Evolutionary conservation across 768 basidiomycete genomes (phyloP), one percentile per base, ranked within the genome.

Genomic region (Gloeopeniophorella convolvens): DNA sequence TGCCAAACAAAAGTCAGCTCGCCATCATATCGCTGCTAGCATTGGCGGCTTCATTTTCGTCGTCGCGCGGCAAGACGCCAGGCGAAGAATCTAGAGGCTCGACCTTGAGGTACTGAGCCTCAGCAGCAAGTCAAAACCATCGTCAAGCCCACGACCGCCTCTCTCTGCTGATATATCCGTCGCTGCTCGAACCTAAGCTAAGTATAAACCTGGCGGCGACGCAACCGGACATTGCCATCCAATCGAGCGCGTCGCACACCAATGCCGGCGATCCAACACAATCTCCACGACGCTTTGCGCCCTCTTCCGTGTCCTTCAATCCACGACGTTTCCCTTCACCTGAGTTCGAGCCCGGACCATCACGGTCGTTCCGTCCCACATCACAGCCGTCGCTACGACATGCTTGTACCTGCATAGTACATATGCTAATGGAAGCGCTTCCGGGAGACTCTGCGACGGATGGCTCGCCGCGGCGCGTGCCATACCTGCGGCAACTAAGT

Each of bases 101-200:
- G 5, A 18, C 42, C 0, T 42, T 36, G 11, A 54, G 52, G 18
- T 23, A 31, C 15, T 21, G 24, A 3, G 44, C 52, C 8, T 43
- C 41, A 3, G 15, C 51, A 18, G 45, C 46, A 1, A 10, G 15
- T 11, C 36, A 32, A 13, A 49, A 48, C 32, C 43, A 31, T 16
- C 30, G 45, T 16, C 54, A 37, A 3, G 32, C 32, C 39, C 50
- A 52, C 40, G 48, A 48, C 33, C 55, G 57, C 23, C 28, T 21
- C 7, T 48, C 15, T 58, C 57, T 5, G 50, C n/a, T 7, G 57
- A 56, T 23, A 50, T 55, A 20, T 56, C 50, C 20, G 47, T 49
- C 55, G 11, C 57, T 56, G 24, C 50, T 56, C 39, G 44, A 51
- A 13, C 33, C 43, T 24, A 47, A 55, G 24, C 28, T 33, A 23